phyloP scores from a whole-genome alignment of 495 filamentous ascomycete genomes.

The Echria macrotheca region DNA sequence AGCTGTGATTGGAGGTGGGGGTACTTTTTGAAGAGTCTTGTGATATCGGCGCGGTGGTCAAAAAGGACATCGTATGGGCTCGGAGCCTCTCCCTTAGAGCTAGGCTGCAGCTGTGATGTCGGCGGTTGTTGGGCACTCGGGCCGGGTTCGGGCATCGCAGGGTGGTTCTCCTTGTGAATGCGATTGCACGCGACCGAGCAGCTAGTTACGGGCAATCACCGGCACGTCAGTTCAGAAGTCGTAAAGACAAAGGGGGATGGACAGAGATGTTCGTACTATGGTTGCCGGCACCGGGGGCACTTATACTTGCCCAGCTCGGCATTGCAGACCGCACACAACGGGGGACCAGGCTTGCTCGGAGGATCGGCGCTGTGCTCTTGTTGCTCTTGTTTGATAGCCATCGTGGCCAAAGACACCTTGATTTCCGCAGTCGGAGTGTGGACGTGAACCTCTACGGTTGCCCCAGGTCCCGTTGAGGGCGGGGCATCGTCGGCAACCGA shows the following conservation, averaged over 20 bases:
- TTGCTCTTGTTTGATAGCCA: too few relatives aligned
- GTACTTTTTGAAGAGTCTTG: slow-evolving; percentile 46
- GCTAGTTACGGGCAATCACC: slow-evolving; percentile 42
- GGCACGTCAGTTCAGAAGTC: not conserved
- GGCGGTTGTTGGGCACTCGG: slow-evolving; percentile 14
- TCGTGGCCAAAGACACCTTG: too few relatives aligned
- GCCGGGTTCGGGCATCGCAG: too few relatives aligned
- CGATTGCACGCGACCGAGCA: slow-evolving; percentile 67
- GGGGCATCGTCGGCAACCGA: too few relatives aligned
- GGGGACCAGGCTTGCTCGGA: not conserved
- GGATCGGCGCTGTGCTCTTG: slow-evolving; percentile 1
- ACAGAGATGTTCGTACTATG: slow-evolving; percentile 46
- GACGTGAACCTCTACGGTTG: too few relatives aligned
- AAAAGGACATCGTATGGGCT: slow-evolving; percentile 33
- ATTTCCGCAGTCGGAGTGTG: too few relatives aligned
- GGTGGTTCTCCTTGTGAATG: slow-evolving; percentile 50
- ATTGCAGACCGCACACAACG: slow-evolving; percentile 55
- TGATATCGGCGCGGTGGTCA: slow-evolving; percentile 40
- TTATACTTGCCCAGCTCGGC: slow-evolving; percentile 57
- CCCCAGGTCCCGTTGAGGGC: too few relatives aligned
- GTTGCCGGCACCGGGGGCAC: slow-evolving; percentile 56
- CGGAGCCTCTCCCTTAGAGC: slow-evolving; percentile 9
- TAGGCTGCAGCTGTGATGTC: too few relatives aligned
- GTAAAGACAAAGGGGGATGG: not conserved
- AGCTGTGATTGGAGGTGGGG: slow-evolving; percentile 48